Evolutionary conservation across 2,329 filamentous ascomycete species (phyloP), one percentile per base, ranked within the genome.

Genomic region (Microsporum canis): DNA sequence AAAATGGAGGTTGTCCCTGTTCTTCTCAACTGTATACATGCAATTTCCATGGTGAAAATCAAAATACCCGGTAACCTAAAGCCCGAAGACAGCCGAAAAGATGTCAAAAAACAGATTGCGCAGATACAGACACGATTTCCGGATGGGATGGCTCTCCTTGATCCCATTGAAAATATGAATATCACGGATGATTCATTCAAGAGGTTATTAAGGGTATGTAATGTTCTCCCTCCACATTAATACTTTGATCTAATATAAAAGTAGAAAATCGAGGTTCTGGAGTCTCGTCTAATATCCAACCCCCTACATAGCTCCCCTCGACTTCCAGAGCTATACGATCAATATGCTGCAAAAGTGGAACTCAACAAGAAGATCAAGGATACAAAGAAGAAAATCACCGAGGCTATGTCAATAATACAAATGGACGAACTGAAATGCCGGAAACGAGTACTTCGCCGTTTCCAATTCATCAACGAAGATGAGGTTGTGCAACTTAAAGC

Each of bases 401-500:
- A 88, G 66, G 91, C 91, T 0, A 84, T 95, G 71, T 91, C 88
- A 63, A 88, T 97, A 62, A 87, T 94, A 62, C 92, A 99, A 73
- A 82, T 97, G 65, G 94, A 99, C 68, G 94, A 99, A 75, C 82
- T 99, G 63, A 97, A 97, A 78, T 91, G 89, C 65, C 87, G 94
- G 64, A 99, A 96, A 79, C 88, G 94, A 67, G 94, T 99, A 3
- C 82, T 99, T 34, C 89, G 95, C 55, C 89, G 94, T 60, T 83
- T 99, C 8, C 90, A 89, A 3, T 99, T 99, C 76, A 95, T 96
- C 75, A 95, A 96, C 72, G 94, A 97, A 63, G 83, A 85, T 59
- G 94, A 97, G 72, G 91, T 99, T 0, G 91, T 99, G 6, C 88
- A 97, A 77, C 83, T 97, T 70, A 99, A 99, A 77, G 94, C 92